These are phyloP conservation scores for Nothopassalora personata DNA, from an alignment of 2,329 filamentous ascomycete species.

Conservation along the genomic window DNA sequence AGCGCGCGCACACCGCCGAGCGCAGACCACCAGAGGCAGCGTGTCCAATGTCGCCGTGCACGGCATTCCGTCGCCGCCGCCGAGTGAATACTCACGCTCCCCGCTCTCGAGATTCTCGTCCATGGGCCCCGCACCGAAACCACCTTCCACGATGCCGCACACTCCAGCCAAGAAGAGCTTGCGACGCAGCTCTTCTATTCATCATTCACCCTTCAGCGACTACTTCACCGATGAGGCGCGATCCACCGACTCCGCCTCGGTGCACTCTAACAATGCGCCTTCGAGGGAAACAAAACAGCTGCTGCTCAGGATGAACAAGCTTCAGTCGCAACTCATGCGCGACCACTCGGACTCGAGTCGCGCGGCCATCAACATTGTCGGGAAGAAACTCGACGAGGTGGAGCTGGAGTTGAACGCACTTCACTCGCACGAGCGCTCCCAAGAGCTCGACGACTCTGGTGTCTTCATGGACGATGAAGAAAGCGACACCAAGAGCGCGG, in stretches of 20 bases:
- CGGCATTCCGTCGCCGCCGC: slow-evolving; percentile 7
- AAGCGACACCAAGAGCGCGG: slow-evolving; percentile 5
- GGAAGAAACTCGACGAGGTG: slow-evolving; percentile 29
- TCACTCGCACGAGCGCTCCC: slow-evolving; percentile 22
- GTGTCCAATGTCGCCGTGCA: slow-evolving; percentile 7
- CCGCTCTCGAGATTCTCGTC: slow-evolving; percentile 15
- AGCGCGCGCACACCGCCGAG: slow-evolving; percentile 26
- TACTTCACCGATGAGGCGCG: slow-evolving; percentile 37
- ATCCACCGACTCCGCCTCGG: slow-evolving; percentile 16
- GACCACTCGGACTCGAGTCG: slow-evolving; percentile 19
- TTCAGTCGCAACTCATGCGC: slow-evolving; percentile 34
- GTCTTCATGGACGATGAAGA: slow-evolving; percentile 29
- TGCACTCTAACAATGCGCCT: slow-evolving; percentile 14
- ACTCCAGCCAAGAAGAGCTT: slow-evolving; percentile 22
- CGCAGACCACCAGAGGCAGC: slow-evolving; percentile 19
- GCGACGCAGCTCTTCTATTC: slow-evolving; percentile 20
- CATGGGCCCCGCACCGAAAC: slow-evolving; percentile 4
- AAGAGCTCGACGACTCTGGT: slow-evolving; percentile 29
- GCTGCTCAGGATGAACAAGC: slow-evolving; percentile 34
- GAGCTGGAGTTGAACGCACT: slow-evolving; percentile 29
- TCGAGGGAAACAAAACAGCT: slow-evolving; percentile 30
- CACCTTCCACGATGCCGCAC: slow-evolving; percentile 14
- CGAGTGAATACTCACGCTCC: slow-evolving; percentile 15
- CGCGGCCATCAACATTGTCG: slow-evolving; percentile 24
- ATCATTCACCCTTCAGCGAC: slow-evolving; percentile 38